Base-by-base conservation (phyloP, 768 basidiomycete genomes). In the Mycena indigotica region DNA sequence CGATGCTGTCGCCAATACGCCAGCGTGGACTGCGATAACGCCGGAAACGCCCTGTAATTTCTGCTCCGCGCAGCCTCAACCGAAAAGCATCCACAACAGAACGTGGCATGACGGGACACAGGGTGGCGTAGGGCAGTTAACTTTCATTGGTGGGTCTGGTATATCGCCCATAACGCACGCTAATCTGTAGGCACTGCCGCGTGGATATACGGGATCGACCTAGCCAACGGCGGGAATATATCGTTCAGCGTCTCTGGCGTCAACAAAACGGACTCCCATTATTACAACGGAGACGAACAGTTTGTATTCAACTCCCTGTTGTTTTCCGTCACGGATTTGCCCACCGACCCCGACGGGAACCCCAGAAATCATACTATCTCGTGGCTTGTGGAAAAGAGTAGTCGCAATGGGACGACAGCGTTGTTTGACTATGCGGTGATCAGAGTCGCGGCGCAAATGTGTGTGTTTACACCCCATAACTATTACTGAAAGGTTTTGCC, bases 31-130 rank as follows among this genome's bases (percentile, higher is more conserved):
- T 1, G 50, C 56, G 1, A 52, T 57, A 1, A 17, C 50, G 2
- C 56, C 56, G 8, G 29, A 21, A 6, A 21, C 41, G 5, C 56
- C 56, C 1, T 57, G 50, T 19, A 6, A 4, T 2, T 57, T 52
- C 56, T 57, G 56, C 30, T 44, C 56, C n/a, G 56, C 56, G 40
- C 56, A 50, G 56, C 56, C 56, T 6, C 28, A 21, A 2, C 44
- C 50, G 3, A 13, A 12, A 2, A 24, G 28, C n/a, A 57, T 52
- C 4, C 30, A 57, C 30, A 52, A 52, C 50, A 23, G 32, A 51
- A 57, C 56, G 15, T 57, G 49, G 55, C 28, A 56, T 28, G 32
- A 50, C 49, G 38, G 38, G 46, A 26, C 46, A 12, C 24, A 6
- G 13, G 46, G 46, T 12, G 28, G 46, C 46, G 12, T 6, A 8